These are phyloP conservation scores for Pestalotiopsis sp. DNA, from an alignment of 2,329 filamentous ascomycete genomes.

Conservation along the genomic window DNA sequence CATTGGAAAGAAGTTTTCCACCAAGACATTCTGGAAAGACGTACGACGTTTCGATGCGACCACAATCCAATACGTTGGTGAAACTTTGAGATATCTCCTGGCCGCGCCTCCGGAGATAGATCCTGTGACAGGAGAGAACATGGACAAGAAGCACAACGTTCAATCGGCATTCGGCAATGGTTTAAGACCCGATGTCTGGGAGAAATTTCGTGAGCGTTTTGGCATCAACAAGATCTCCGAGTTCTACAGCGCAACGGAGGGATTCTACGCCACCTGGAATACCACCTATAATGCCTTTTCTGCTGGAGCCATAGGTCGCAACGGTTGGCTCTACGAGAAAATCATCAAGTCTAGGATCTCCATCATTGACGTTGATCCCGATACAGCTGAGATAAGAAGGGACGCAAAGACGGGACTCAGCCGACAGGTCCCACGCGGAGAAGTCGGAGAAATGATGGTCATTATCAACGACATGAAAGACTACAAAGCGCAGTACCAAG, in stretches of 20 bases:
- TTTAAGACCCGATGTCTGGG: slow-evolving; percentile 83
- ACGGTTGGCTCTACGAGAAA: slow-evolving; percentile 62
- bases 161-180: slow-evolving; percentile 82
- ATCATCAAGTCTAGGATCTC: slow-evolving; percentile 54
- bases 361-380: slow-evolving; percentile 72
- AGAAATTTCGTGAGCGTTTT: slow-evolving; percentile 80
- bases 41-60: slow-evolving; percentile 72
- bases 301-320: slow-evolving; percentile 77
- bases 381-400: slow-evolving; percentile 68
- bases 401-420: slow-evolving; percentile 73
- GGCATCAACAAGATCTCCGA: slow-evolving; percentile 73
- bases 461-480: slow-evolving; percentile 68
- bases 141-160: slow-evolving; percentile 76
- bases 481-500: slow-evolving; percentile 70
- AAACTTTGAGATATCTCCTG: slow-evolving; percentile 82
- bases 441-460: slow-evolving; percentile 77
- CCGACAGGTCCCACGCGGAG: slow-evolving; percentile 55
- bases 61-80: slow-evolving; percentile 84
- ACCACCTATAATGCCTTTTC: slow-evolving; percentile 71
- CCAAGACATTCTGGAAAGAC: slow-evolving; percentile 75
- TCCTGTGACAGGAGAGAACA: slow-evolving; percentile 63
- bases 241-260: slow-evolving; percentile 82
- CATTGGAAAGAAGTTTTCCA: slow-evolving; percentile 78
- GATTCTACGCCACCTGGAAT: slow-evolving; percentile 72
- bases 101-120: slow-evolving; percentile 66